These are phyloP conservation scores for Penstemon barbatus DNA, from an alignment of 257 asterid species.

Conservation along the genomic window DNA sequence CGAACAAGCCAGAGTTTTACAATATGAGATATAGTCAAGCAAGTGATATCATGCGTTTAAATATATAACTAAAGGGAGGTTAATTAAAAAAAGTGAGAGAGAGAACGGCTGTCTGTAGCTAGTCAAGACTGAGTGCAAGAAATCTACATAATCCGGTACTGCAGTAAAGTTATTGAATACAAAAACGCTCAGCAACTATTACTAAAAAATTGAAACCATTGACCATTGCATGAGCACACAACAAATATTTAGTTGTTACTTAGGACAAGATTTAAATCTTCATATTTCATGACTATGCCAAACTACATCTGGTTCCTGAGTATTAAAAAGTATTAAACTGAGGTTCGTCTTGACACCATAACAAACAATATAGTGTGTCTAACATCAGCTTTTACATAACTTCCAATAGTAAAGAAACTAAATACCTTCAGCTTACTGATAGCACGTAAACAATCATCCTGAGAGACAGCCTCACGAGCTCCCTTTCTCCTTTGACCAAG, in stretches of 20 bases:
- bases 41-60: background rate
- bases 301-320: background rate
- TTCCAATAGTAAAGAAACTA: no score
- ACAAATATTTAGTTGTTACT: background rate
- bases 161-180: no score
- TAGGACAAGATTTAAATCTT: background rate
- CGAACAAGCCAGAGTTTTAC: conserved; percentile 7
- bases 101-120: background rate
- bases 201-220: no score
- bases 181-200: no score
- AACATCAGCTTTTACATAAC: no score
- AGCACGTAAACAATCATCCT: conserved; percentile 98
- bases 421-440: conserved; percentile 94
- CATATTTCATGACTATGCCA: conserved; percentile 7
- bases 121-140: background rate
- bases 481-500: conserved; percentile 79
- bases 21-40: background rate
- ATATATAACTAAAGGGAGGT: background rate
- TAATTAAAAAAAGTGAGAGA: background rate
- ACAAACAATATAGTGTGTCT: no score
- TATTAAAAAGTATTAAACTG: no score
- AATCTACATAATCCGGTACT: background rate
- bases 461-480: conserved; percentile 85
- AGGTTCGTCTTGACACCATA: no score
- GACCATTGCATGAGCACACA: background rate